Conservation (phyloP, 1,284 basidiomycete genomes). For the Marasmius tenuissimus region DNA sequence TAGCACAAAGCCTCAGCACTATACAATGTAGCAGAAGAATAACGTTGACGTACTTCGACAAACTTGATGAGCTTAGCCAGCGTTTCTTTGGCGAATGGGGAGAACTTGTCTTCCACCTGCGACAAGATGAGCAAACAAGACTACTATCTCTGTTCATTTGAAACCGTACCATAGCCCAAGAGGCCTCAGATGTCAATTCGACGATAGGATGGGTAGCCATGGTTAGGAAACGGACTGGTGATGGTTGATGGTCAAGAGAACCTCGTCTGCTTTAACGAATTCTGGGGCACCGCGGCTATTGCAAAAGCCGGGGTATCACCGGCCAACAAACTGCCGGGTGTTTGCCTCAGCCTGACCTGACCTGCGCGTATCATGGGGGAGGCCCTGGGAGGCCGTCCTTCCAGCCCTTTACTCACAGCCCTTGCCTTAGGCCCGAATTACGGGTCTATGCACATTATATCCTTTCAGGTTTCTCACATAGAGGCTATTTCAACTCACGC, state of each 20-base stretch:
- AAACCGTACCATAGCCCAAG: constrained; percentile 74
- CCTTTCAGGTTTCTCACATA: too few relatives aligned
- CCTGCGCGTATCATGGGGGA: neutral
- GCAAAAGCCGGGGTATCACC: neutral
- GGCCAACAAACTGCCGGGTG: too few relatives aligned
- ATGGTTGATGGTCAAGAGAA: too few relatives aligned
- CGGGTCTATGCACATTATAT: too few relatives aligned
- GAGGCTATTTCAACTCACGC: too few relatives aligned
- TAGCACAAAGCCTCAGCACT: constrained; percentile 9
- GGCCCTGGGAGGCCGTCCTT: too few relatives aligned
- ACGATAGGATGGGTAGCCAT: constrained; percentile 68
- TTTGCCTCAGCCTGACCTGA: neutral
- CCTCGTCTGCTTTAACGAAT: too few relatives aligned
- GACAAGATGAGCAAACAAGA: constrained; percentile 8
- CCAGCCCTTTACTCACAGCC: too few relatives aligned
- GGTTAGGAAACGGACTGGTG: constrained; percentile 17
- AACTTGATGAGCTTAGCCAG: constrained; percentile 85
- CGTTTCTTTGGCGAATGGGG: constrained; percentile 83
- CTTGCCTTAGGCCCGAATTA: too few relatives aligned
- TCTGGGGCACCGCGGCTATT: neutral
- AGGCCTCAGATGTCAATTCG: constrained; percentile 74
- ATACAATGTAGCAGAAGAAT: constrained; percentile 1
- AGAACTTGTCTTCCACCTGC: constrained; percentile 91
- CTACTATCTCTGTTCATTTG: neutral
- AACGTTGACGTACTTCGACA: constrained; percentile 65